Percentiles rank a stretch among this genome's conserved stretches.
phyloP scores from a whole-genome alignment of 495 filamentous ascomycete species.

The Staphylotrichum tortipilum region DNA sequence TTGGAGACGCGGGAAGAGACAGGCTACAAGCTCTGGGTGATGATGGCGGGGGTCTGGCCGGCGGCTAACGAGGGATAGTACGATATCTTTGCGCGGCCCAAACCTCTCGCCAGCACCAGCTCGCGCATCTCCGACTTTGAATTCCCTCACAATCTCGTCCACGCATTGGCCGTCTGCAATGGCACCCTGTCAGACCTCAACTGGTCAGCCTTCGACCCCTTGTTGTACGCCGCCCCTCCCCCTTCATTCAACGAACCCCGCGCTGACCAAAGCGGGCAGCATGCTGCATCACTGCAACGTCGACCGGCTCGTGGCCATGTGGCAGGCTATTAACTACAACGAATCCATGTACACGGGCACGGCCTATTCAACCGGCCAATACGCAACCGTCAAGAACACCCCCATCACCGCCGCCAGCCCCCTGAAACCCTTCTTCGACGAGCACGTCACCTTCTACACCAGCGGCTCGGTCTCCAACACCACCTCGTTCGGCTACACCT shows the following conservation, averaged over 20 bases:
- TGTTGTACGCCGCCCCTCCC: conserved; percentile 25
- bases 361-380: conserved; percentile 20
- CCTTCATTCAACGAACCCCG: not conserved
- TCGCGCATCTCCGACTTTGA: conserved; percentile 27
- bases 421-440: conserved; percentile 38
- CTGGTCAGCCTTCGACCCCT: conserved; percentile 28
- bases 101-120: conserved; percentile 15
- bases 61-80: conserved; percentile 22
- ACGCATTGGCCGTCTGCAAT: conserved; percentile 24
- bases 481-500: conserved; percentile 37
- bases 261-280: conserved; percentile 10
- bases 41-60: no score
- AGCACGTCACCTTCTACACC: conserved; percentile 29
- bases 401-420: conserved; percentile 31
- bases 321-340: conserved; percentile 30
- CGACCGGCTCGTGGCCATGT: conserved; percentile 41
- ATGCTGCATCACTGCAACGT: conserved; percentile 40
- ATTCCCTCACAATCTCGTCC: conserved; percentile 27
- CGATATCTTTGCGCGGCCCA: conserved; percentile 25
- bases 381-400: conserved; percentile 21
- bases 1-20: no score
- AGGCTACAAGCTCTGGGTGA: no score
- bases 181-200: conserved; percentile 25
- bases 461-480: conserved; percentile 26
- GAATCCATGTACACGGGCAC: conserved; percentile 18